These are phyloP conservation scores for Tylopilus balloui DNA, from an alignment of 768 basidiomycete genomes.

Conservation along the genomic window DNA sequence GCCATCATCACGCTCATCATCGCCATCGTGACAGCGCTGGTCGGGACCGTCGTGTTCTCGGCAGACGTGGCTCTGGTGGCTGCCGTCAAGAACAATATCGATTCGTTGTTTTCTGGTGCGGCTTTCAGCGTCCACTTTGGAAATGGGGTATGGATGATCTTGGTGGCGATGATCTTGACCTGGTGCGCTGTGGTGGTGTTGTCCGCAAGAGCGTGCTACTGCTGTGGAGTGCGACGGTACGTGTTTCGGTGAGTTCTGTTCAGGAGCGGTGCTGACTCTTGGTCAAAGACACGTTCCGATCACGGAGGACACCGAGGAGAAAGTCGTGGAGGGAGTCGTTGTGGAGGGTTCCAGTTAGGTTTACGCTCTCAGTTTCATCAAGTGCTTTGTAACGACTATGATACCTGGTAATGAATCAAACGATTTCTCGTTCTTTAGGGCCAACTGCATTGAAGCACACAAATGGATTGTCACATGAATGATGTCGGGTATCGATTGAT, in stretches of 20 bases:
- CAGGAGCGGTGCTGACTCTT: constrained; percentile 5
- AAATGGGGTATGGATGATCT: constrained; percentile 71
- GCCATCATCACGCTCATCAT: constrained; percentile 57
- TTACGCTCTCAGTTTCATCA: background rate
- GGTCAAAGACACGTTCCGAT: constrained; percentile 6
- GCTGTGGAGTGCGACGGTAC: constrained; percentile 56
- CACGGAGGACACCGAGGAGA: background rate
- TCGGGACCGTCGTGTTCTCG: constrained; percentile 52
- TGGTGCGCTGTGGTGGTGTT: constrained; percentile 62
- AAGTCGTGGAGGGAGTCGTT: background rate
- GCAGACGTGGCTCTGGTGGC: constrained; percentile 61
- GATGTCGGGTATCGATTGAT: constrained; percentile 2
- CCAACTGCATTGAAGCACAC: background rate
- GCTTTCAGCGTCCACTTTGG: constrained; percentile 52
- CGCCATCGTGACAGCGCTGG: constrained; percentile 51
- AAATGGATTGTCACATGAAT: no score
- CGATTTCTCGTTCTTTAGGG: background rate
- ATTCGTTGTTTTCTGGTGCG: constrained; percentile 33
- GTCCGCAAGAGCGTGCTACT: constrained; percentile 60
- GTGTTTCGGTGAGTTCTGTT: background rate
- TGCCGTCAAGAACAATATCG: constrained; percentile 43
- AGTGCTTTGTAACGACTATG: background rate
- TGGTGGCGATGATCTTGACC: constrained; percentile 48
- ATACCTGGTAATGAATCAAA: constrained; percentile 1
- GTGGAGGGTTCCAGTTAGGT: background rate